These are phyloP conservation scores for Diplodia scrobiculata DNA, from an alignment of 2,329 filamentous ascomycete genomes.

Conservation along the genomic window DNA sequence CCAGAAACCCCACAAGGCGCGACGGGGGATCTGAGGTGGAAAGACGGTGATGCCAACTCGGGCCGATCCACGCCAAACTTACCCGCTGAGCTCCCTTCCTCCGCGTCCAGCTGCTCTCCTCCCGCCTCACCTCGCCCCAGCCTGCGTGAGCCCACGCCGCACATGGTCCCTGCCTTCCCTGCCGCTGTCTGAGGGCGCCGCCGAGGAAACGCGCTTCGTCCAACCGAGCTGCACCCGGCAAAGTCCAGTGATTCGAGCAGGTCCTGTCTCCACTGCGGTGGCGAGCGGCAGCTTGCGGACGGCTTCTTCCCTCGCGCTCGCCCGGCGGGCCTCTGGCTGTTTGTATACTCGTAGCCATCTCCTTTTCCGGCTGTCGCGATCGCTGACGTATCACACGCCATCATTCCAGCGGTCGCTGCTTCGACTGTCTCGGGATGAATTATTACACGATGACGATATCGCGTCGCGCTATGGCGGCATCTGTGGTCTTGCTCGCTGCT, in stretches of 20 bases:
- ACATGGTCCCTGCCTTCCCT: conserved; percentile 6
- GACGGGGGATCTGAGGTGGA: conserved; percentile 25
- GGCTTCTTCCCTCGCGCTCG: background rate
- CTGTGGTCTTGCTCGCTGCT: background rate
- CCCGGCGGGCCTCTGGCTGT: conserved; percentile 13
- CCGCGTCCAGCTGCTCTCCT: background rate
- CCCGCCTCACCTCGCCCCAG: conserved; percentile 9
- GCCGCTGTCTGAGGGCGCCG: background rate
- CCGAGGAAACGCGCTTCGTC: conserved; percentile 22
- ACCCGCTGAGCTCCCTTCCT: background rate
- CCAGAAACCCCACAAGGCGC: conserved; percentile 18
- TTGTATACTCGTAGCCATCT: conserved; percentile 7
- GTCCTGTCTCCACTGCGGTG: conserved; percentile 24
- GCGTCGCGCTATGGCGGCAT: conserved; percentile 18
- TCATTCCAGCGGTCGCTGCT: conserved; percentile 1
- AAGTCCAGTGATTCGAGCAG: conserved; percentile 26
- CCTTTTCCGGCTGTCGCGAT: conserved; percentile 10
- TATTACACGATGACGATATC: conserved; percentile 27
- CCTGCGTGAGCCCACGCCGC: conserved; percentile 20
- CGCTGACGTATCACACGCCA: conserved; percentile 17
- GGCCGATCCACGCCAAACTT: conserved; percentile 14
- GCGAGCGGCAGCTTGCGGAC: background rate
- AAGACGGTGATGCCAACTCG: conserved; percentile 26
- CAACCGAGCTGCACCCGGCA: conserved; percentile 28
- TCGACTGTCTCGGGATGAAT: background rate